Evolutionary conservation across 148 eudicot genomes (phyloP).

Genomic region (Rhododendron simsii): DNA sequence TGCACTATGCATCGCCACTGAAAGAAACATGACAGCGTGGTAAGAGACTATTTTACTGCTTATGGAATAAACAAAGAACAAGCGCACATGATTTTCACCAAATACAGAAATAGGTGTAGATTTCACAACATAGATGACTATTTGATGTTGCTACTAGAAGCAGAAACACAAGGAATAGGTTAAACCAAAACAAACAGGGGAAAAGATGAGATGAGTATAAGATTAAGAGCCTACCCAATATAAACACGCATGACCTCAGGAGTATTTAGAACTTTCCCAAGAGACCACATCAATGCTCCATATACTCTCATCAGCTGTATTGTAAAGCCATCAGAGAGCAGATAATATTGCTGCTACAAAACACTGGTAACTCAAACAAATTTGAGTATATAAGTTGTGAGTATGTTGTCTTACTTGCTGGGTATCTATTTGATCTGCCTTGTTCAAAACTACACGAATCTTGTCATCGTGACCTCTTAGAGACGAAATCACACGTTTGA

Average conservation of each 20-base stretch:
- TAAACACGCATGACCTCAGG: constrained; percentile 97
- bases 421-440: constrained; percentile 97
- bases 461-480: constrained; percentile 96
- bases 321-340: not conserved
- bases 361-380: not conserved
- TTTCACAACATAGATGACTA: not conserved
- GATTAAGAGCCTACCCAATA: constrained; percentile 59
- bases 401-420: constrained; percentile 59
- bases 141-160: not conserved
- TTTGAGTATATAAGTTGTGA: not conserved
- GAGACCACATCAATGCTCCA: constrained; percentile 99
- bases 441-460: constrained; percentile 87
- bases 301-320: constrained; percentile 95
- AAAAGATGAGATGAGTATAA: not conserved
- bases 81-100: not conserved
- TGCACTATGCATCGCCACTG: not conserved
- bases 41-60: not conserved
- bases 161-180: not conserved
- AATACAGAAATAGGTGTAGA: not conserved
- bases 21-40: not conserved
- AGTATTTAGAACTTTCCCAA: constrained; percentile 93
- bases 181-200: not conserved
- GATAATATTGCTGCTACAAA: constrained; percentile 1
- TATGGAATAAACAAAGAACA: not conserved
- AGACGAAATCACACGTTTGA: constrained; percentile 87